Evolutionary conservation across 306 rosid genomes (phyloP).

Genomic region (Urtica urens): DNA sequence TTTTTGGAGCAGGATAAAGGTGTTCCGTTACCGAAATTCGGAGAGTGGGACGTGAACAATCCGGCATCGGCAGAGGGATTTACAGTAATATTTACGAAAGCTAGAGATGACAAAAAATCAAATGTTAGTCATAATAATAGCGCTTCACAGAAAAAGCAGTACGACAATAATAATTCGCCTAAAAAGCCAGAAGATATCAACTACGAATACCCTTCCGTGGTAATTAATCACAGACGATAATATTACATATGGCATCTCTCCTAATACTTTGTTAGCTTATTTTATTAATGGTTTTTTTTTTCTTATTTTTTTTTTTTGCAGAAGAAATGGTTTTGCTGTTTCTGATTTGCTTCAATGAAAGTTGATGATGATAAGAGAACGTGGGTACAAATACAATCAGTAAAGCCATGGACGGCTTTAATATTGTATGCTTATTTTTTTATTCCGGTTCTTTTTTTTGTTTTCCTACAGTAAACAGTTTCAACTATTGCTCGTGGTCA

Average conservation of each 20-base stretch:
- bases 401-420: too few relatives aligned
- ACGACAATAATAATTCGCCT: slow-evolving; percentile 8
- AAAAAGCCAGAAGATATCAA: slow-evolving; percentile 6
- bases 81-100: slow-evolving; percentile 43
- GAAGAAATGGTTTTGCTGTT: slow-evolving; percentile 40
- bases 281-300: not conserved
- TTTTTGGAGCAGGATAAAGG: slow-evolving; percentile 21
- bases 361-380: too few relatives aligned
- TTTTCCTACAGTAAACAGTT: too few relatives aligned
- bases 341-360: too few relatives aligned
- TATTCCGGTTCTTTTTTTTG: too few relatives aligned
- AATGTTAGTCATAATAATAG: not conserved
- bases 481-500: too few relatives aligned
- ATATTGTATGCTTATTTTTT: too few relatives aligned
- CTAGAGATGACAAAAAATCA: slow-evolving; percentile 40
- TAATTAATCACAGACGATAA: not conserved
- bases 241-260: not conserved
- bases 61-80: slow-evolving; percentile 50
- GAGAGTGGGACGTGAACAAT: slow-evolving; percentile 52
- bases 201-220: slow-evolving; percentile 12
- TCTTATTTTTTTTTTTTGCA: slow-evolving; percentile 15
- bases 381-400: too few relatives aligned
- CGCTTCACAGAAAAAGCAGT: not conserved
- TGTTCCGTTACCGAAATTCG: slow-evolving; percentile 41
- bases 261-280: not conserved